Conservation (phyloP, 2,329 filamentous ascomycete species). For the Apiospora pterosperma region DNA sequence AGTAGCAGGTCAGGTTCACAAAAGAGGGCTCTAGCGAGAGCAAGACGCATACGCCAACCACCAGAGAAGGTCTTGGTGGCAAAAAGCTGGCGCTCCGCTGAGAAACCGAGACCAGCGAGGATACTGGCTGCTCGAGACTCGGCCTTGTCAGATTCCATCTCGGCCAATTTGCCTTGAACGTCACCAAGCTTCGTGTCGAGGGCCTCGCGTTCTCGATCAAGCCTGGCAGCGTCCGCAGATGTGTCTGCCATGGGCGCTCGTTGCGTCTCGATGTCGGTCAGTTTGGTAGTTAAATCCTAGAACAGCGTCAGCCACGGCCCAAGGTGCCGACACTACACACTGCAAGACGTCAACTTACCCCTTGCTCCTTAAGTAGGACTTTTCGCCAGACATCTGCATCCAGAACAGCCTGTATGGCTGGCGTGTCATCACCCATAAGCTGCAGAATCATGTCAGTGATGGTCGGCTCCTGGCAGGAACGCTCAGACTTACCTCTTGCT, state of each 20-base stretch:
- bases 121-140: conserved; percentile 95
- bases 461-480: neutral
- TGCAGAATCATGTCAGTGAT: conserved; percentile 33
- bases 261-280: conserved; percentile 74
- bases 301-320: conserved; percentile 25
- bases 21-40: conserved; percentile 90
- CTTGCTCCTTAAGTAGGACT: conserved; percentile 84
- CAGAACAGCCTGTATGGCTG: conserved; percentile 88
- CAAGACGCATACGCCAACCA: conserved; percentile 99
- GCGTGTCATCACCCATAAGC: conserved; percentile 93
- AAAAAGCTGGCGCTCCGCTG: conserved; percentile 83
- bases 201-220: conserved; percentile 85
- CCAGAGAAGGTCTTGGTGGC: conserved; percentile 98
- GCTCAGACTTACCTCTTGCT: conserved; percentile 76
- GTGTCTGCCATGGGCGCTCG: conserved; percentile 83
- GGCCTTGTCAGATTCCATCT: conserved; percentile 99
- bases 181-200: conserved; percentile 89
- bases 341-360: conserved; percentile 47
- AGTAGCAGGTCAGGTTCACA: conserved; percentile 94
- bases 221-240: conserved; percentile 77
- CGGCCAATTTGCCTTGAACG: conserved; percentile 84
- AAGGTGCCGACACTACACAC: neutral
- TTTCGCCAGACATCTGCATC: conserved; percentile 99
- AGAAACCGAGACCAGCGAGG: conserved; percentile 94
- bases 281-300: conserved; percentile 71